Conservation (phyloP, 2,329 filamentous ascomycete genomes). For the Pyrenophora teres region DNA sequence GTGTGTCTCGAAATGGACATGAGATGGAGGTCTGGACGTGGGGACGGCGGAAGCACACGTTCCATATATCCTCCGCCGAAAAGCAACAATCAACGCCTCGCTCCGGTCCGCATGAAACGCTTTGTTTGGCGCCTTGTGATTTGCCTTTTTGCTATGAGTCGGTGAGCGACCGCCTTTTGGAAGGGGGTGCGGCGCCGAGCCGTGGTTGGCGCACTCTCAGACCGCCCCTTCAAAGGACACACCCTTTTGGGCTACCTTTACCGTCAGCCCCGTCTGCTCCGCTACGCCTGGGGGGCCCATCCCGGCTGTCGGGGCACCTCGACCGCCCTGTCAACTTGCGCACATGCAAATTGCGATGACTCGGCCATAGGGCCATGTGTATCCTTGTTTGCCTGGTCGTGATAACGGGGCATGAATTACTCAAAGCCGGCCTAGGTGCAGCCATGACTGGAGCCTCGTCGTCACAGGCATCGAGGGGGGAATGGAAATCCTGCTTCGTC, state of each 20-base stretch:
- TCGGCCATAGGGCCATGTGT: slow-evolving; percentile 23
- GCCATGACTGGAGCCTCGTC: slow-evolving; percentile 14
- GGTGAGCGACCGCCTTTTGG: slow-evolving; percentile 42
- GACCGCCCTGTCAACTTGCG: slow-evolving; percentile 30
- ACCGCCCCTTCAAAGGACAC: slow-evolving; percentile 25
- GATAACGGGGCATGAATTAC: background rate
- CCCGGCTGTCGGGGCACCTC: slow-evolving; percentile 31
- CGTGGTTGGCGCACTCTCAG: slow-evolving; percentile 27
- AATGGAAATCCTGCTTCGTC: slow-evolving; percentile 13
- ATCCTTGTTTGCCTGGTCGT: too few species aligned
- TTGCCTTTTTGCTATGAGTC: slow-evolving; percentile 32
- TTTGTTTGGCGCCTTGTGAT: slow-evolving; percentile 31
- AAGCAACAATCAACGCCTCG: slow-evolving; percentile 31
- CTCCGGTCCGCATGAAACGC: slow-evolving; percentile 33
- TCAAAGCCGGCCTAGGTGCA: slow-evolving; percentile 22
- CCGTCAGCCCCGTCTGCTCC: slow-evolving; percentile 28
- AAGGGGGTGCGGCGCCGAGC: slow-evolving; percentile 11
- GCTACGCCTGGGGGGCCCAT: slow-evolving; percentile 27
- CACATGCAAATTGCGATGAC: slow-evolving; percentile 31
- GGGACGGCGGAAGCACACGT: slow-evolving; percentile 28
- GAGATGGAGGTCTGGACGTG: slow-evolving; percentile 37
- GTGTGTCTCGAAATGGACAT: slow-evolving; percentile 39
- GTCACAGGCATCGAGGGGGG: slow-evolving; percentile 4
- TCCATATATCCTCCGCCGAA: slow-evolving; percentile 39
- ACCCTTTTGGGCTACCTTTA: slow-evolving; percentile 26